Evolutionary conservation across 805 yeast species (phyloP).

Genomic region (Cyberlindnera mississippiensis): DNA sequence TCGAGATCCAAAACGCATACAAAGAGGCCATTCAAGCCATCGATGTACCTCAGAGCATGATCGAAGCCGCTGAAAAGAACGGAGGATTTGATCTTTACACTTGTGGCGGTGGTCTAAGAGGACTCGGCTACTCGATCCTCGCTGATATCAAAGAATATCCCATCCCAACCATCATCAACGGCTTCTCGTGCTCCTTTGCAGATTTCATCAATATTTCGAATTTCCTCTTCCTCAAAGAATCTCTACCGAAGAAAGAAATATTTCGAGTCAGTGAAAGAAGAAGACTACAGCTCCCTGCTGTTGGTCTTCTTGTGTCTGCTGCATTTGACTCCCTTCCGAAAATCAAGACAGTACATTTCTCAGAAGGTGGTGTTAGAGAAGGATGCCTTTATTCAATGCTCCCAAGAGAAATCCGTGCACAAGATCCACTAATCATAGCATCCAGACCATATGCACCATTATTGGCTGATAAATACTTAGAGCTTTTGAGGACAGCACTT

Average conservation of each 20-base stretch:
- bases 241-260: constrained; percentile 43
- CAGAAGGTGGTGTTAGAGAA: constrained; percentile 77
- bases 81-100: constrained; percentile 64
- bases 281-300: constrained; percentile 65
- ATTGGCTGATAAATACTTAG: constrained; percentile 52
- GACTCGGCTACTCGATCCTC: constrained; percentile 59
- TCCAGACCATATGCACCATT: constrained; percentile 71
- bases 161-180: constrained; percentile 65
- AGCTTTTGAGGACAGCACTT: constrained; percentile 50
- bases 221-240: constrained; percentile 45
- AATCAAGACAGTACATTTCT: constrained; percentile 59
- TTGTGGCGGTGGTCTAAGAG: constrained; percentile 74
- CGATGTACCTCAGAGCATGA: constrained; percentile 47
- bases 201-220: constrained; percentile 50
- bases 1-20: constrained; percentile 52
- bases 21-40: constrained; percentile 47
- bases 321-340: constrained; percentile 58
- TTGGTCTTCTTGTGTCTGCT: constrained; percentile 57
- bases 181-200: constrained; percentile 54
- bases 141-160: constrained; percentile 55
- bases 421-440: constrained; percentile 68
- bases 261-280: constrained; percentile 66
- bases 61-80: constrained; percentile 45
- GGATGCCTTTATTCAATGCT: constrained; percentile 65
- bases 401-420: constrained; percentile 51